Evolutionary conservation across 2,329 filamentous ascomycete species (phyloP), one percentile per base, ranked within the genome.

Genomic region (Aspergillus sp.): DNA sequence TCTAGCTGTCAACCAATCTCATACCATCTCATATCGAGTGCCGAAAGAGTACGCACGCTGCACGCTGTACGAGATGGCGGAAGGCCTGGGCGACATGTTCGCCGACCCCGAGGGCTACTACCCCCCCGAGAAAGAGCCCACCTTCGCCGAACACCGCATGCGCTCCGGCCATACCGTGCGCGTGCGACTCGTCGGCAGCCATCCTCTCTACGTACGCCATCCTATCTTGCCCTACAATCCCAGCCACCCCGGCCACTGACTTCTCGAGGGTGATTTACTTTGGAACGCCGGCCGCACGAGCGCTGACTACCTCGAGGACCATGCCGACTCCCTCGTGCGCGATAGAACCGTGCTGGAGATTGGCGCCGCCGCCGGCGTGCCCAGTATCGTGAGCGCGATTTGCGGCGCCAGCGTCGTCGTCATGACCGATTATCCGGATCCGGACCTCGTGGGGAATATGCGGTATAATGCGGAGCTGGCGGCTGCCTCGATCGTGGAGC

Each of bases 201-300:
- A 86, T 72, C 87, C 89, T 27, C 79, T 94, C 9, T 94, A 94
- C 80, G 80, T 83, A 78, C 68, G 70, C 19, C 19, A 50, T 56
- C 48, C 44, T 48, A 44, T 38, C 38, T 19, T 3, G 28, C 40
- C 10, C 33, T 36, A 47, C 49, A 38, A 32, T 34, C 7, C 2
- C 12, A 48, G 3, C 1, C 28, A 27, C 34, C 29, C 28, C 33
- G 8, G 42, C 50, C 42, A 57, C 57, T 58, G 53, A 60, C 52
- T 47, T 49, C 48, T 51, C 52, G 57, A 80, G 80, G 90, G 88
- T 10, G 88, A 96, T 67, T 78, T 86, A 54, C 78, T 96, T 29
- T 97, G 91, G 91, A 94, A 96, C 66, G 90, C 88, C 50, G 84
- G 85, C 50, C 84, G 86, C 52, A 81, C 87, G 35, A 78, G 91